phyloP scores from a whole-genome alignment of 192 early-diverging fungal genomes.

The Coemansia sp. region DNA sequence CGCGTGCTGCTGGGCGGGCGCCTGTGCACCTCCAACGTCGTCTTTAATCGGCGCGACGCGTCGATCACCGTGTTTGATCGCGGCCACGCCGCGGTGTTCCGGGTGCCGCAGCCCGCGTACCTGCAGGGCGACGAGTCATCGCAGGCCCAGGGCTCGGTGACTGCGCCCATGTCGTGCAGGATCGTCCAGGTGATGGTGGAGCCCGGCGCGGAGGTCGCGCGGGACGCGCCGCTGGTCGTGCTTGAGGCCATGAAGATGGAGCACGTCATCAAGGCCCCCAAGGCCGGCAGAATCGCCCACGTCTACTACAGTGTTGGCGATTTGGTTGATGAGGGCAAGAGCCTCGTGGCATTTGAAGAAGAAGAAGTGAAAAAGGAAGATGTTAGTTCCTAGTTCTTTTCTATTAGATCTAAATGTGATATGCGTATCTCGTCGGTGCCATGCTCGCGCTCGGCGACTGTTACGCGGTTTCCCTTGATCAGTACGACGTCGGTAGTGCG shows the following conservation, averaged over 20 bases:
- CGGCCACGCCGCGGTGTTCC: conserved; percentile 63
- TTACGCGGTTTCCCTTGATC: conserved; percentile 18
- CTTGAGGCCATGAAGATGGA: conserved; percentile 99
- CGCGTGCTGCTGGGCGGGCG: conserved; percentile 65
- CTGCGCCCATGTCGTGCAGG: conserved; percentile 91
- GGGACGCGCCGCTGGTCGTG: conserved; percentile 81
- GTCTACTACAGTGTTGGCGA: conserved; percentile 86
- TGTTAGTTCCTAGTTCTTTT: background rate
- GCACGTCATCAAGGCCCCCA: conserved; percentile 82
- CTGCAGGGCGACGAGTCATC: conserved; percentile 78
- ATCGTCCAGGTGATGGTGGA: conserved; percentile 83
- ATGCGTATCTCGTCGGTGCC: background rate
- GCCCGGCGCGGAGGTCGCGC: conserved; percentile 77
- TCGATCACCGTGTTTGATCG: conserved; percentile 66
- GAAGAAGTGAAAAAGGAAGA: conserved; percentile 12
- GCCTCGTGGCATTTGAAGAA: conserved; percentile 74
- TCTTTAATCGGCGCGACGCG: conserved; percentile 61
- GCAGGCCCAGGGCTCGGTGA: conserved; percentile 71
- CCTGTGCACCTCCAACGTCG: conserved; percentile 62
- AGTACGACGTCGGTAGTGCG: conserved; percentile 39
- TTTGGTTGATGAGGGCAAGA: conserved; percentile 85
- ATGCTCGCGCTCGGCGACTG: conserved; percentile 22
- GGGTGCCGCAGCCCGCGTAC: conserved; percentile 55
- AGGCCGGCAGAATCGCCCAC: conserved; percentile 76
- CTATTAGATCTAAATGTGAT: background rate